Conservation (phyloP, 2,329 filamentous ascomycete species). For the Claviceps sp. region DNA sequence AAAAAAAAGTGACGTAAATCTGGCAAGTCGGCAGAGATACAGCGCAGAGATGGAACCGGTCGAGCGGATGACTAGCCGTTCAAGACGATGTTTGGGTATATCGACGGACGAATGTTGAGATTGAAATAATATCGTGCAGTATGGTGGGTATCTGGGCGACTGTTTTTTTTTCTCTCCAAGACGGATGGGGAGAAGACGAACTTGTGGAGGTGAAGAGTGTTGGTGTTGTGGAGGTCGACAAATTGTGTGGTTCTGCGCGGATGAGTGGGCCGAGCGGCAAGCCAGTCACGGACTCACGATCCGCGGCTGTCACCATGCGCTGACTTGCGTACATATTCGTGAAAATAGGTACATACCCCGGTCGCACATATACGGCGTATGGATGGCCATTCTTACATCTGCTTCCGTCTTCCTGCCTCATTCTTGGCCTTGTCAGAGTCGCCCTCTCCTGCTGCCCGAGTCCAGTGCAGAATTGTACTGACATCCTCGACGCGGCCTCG, state of each 20-base stretch:
- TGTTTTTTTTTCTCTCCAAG: neutral
- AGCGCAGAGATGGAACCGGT: neutral
- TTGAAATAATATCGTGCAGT: neutral
- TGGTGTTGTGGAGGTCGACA: slow-evolving; percentile 6
- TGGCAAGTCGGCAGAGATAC: neutral
- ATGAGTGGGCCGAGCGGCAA: neutral
- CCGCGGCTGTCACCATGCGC: no score
- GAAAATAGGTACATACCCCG: no score
- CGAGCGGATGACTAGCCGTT: neutral
- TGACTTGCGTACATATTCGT: no score
- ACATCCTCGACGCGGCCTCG: no score
- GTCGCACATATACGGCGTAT: neutral
- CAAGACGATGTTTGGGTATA: neutral
- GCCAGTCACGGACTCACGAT: neutral
- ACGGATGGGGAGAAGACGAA: slow-evolving; percentile 2
- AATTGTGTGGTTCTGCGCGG: slow-evolving; percentile 1
- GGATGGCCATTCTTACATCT: neutral
- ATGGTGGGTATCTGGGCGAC: slow-evolving; percentile 1
- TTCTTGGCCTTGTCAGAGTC: no score
- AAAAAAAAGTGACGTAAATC: slow-evolving; percentile 3
- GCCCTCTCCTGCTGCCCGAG: no score
- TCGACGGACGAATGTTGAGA: neutral
- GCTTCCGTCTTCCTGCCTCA: neutral
- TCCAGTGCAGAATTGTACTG: no score
- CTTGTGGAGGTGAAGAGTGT: neutral